Percentiles rank a stretch among this genome's conserved stretches.
These are phyloP conservation scores for Trichophaea hybrida DNA, from an alignment of 2,329 filamentous ascomycete species.

Conservation along the genomic window DNA sequence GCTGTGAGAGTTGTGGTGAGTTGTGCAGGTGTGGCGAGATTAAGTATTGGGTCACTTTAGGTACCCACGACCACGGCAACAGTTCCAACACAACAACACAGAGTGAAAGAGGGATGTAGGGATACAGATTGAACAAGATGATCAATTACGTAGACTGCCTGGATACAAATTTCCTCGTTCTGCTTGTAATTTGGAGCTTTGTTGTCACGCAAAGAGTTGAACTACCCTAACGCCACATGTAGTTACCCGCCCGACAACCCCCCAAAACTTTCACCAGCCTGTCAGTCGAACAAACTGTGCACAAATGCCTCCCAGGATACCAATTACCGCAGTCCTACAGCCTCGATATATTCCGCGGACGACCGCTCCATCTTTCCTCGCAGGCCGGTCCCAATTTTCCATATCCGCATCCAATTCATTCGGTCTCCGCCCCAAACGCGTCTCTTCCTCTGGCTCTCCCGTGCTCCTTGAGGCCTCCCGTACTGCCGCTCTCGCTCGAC, in stretches of 20 bases:
- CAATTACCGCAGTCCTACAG: not conserved
- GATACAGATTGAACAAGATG: too few species aligned
- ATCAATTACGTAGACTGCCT: not conserved
- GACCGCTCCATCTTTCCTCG: not conserved
- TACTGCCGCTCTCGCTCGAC: constrained; percentile 43
- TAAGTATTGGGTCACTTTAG: not conserved
- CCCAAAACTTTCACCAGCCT: not conserved
- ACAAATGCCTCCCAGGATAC: constrained; percentile 13
- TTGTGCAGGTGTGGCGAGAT: not conserved
- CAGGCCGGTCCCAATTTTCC: constrained; percentile 5
- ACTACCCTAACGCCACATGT: not conserved
- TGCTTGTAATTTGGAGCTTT: not conserved
- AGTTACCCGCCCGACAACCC: not conserved
- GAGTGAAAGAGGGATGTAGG: too few species aligned
- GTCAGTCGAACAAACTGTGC: not conserved
- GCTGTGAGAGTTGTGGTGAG: not conserved
- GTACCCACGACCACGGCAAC: too few species aligned
- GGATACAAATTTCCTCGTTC: not conserved
- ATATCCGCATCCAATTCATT: constrained; percentile 10
- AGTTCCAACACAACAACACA: too few species aligned
- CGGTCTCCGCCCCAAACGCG: constrained; percentile 19
- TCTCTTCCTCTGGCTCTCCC: constrained; percentile 21
- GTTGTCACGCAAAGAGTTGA: too few species aligned
- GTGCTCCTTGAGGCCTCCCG: constrained; percentile 41
- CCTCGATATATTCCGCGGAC: not conserved